A percentile compares a stretch with the other conserved stretches of the same genome.
Evolutionary conservation across 2,329 filamentous ascomycete species (phyloP).

Genomic region (Clonostachys chloroleuca): DNA sequence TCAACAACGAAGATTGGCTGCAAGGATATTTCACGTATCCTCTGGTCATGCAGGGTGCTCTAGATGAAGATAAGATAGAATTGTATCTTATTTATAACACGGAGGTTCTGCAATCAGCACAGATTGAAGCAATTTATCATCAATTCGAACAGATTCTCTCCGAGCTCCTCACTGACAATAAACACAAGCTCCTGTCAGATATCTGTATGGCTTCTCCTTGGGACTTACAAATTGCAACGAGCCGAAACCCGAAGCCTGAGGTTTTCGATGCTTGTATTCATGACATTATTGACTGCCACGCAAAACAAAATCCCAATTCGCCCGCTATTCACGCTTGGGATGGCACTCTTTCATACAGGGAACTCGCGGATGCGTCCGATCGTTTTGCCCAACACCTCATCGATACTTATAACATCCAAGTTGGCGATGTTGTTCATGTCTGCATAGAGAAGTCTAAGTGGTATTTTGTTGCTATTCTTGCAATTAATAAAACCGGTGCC

Average conservation of each 20-base stretch:
- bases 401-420: background rate
- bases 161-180: conserved; percentile 8
- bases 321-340: conserved; percentile 34
- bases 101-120: conserved; percentile 4
- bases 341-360: conserved; percentile 28
- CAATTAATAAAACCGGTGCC: conserved; percentile 1
- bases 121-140: conserved; percentile 3
- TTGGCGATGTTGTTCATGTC: background rate
- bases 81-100: conserved; percentile 3
- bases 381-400: conserved; percentile 1
- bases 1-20: background rate
- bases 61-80: background rate
- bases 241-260: background rate
- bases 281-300: background rate
- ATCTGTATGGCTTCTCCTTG: background rate
- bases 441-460: conserved; percentile 2
- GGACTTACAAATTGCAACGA: background rate
- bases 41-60: background rate
- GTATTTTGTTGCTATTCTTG: conserved; percentile 1
- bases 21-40: conserved; percentile 5
- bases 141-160: conserved; percentile 1
- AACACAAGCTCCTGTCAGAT: conserved; percentile 8
- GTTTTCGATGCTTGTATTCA: background rate
- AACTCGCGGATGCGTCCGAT: conserved; percentile 12
- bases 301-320: conserved; percentile 11